Base-by-base conservation (phyloP, 2,329 filamentous ascomycete species). In the Calonectria hawksworthii region DNA sequence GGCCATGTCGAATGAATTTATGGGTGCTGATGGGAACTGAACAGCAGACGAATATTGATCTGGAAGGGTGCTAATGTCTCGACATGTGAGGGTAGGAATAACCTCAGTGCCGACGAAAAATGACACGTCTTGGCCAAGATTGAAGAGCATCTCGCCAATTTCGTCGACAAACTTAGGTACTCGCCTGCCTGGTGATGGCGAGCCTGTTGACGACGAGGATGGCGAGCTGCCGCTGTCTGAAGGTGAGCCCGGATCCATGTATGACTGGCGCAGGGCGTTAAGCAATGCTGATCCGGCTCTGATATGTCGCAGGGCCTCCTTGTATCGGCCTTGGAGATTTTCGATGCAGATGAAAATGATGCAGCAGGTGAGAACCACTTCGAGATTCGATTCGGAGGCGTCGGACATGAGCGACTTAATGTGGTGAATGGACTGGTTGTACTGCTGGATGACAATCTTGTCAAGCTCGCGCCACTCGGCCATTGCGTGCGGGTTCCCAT, bases 371-470 rank as follows among this genome's bases (percentile, higher is more conserved):
- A 63, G 56, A 13, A 63, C 36, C 14, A 63, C 56, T 28, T 63
- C 56, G 23, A 63, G 56, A 21, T 63, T 63, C 2, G 56, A 63
- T 63, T 63, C 56, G 6, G 56, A 63, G 34, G 56, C 38, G 14
- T 36, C 26, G 1, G 56, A 41, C 56, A 63, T 63, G 56, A 63
- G 56, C 56, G 56, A 63, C 34, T 63, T 63, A 7, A 63, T 63
- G 56, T 63, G 56, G 36, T 63, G 56, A 28, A 63, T 63, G 14
- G 56, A n/a, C 56, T 63, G 56, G 36, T 63, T 63, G 36, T 63
- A 63, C 36, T 63, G 56, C 56, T 63, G 56, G 6, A 63, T 63
- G 6, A 63, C 56, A 21, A 63, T 63, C 34, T 36, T 38, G 34
- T 41, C 26, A 3, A 63, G n/a, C n/a, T 63, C 56, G 36, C 34